These are phyloP conservation scores for Blastobotrys aristatus DNA, from an alignment of 1,139 yeast species.

Conservation along the genomic window DNA sequence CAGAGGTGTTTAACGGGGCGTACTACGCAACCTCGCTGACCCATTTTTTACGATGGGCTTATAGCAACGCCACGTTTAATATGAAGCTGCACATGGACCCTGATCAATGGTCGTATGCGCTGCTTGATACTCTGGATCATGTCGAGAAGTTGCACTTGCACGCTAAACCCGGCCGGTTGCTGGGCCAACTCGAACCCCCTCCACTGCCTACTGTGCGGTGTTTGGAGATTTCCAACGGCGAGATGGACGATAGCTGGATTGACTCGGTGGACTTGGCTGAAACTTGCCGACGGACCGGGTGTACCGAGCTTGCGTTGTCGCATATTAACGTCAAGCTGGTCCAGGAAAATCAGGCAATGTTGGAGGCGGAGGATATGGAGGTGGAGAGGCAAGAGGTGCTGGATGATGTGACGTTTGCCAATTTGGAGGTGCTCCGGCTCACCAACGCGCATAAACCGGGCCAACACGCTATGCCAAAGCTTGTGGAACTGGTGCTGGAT, in stretches of 20 bases:
- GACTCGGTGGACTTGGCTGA: neutral
- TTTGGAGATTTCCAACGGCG: neutral
- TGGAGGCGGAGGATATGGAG: neutral
- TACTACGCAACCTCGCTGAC: neutral
- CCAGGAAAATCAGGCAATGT: neutral
- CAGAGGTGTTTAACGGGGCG: neutral
- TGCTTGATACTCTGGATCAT: neutral
- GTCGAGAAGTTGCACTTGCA: neutral
- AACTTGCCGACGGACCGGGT: neutral
- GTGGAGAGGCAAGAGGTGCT: neutral
- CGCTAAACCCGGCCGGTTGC: neutral
- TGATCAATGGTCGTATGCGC: neutral
- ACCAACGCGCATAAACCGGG: neutral
- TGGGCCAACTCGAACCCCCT: slow-evolving; percentile 1
- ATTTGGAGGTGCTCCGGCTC: neutral
- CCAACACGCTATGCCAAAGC: neutral
- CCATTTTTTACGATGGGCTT: neutral
- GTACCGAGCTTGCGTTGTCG: neutral
- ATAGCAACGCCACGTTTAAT: neutral
- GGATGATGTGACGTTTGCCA: neutral
- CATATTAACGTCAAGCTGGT: neutral
- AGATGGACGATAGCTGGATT: neutral
- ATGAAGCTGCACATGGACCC: neutral
- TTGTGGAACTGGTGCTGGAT: neutral
- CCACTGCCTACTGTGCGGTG: neutral